These are phyloP conservation scores for Rhizopus sp. DNA, from an alignment of 371 early-diverging fungal species.

Conservation along the genomic window DNA sequence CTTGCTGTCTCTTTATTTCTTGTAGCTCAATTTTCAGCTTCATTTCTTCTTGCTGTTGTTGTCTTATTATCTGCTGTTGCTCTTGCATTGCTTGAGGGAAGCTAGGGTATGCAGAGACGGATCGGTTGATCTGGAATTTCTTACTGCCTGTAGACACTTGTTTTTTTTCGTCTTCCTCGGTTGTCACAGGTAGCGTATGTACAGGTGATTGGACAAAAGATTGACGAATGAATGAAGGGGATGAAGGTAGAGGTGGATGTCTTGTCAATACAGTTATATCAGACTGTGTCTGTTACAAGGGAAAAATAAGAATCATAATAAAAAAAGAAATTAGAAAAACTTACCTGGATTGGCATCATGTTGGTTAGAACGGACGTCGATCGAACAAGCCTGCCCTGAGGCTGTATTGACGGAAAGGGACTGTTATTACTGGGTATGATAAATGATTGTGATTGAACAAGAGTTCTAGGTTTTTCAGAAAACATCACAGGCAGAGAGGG, in stretches of 20 bases:
- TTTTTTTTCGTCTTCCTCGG: slow-evolving; percentile 8
- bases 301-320: background rate
- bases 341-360: slow-evolving; percentile 18
- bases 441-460: slow-evolving; percentile 22
- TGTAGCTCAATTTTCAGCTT: slow-evolving; percentile 7
- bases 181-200: background rate
- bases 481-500: slow-evolving; percentile 20
- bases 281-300: slow-evolving; percentile 7
- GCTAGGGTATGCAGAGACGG: slow-evolving; percentile 17
- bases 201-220: slow-evolving; percentile 5
- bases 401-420: background rate
- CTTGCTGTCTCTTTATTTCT: slow-evolving; percentile 17
- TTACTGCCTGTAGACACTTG: background rate
- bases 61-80: background rate
- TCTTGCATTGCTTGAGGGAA: slow-evolving; percentile 5
- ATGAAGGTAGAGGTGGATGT: background rate
- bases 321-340: background rate
- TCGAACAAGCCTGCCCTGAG: slow-evolving; percentile 7
- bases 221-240: background rate
- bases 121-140: slow-evolving; percentile 9
- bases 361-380: slow-evolving; percentile 10
- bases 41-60: slow-evolving; percentile 12
- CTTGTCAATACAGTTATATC: slow-evolving; percentile 4
- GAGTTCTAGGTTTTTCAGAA: background rate
- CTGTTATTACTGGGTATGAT: slow-evolving; percentile 1